phyloP scores from a whole-genome alignment of 768 basidiomycete species.

The Rhizopogon vulgaris region DNA sequence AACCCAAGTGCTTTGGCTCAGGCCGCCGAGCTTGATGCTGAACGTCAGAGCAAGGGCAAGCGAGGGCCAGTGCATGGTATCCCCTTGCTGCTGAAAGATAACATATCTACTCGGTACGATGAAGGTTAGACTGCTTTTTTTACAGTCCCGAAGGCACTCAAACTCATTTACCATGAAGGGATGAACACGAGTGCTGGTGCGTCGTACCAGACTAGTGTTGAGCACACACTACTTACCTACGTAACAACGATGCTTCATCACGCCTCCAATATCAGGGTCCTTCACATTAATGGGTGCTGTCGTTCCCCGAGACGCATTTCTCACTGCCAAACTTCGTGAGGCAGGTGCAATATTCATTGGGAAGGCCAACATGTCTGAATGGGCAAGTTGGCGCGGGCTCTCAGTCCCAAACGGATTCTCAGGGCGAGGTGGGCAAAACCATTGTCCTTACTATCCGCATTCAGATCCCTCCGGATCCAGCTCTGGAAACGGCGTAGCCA shows the following conservation, averaged over 20 bases:
- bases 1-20: no score
- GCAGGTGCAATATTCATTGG: conserved; percentile 33
- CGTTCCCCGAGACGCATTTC: conserved; percentile 25
- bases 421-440: conserved; percentile 39
- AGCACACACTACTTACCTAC: no score
- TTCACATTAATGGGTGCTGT: conserved; percentile 29
- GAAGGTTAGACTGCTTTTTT: no score
- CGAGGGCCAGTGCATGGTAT: no score
- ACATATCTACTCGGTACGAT: no score
- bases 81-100: no score
- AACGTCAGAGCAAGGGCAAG: no score
- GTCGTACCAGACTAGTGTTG: no score
- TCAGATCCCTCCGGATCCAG: conserved; percentile 36
- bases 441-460: conserved; percentile 34
- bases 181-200: no score
- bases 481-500: conserved; percentile 35
- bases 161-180: no score
- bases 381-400: conserved; percentile 33
- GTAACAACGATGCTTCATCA: not conserved
- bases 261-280: conserved; percentile 18
- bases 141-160: no score
- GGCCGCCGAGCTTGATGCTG: no score
- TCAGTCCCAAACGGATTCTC: conserved; percentile 37
- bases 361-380: conserved; percentile 40
- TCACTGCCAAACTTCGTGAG: conserved; percentile 21